phyloP scores from a whole-genome alignment of 1,284 basidiomycete species.

The Fomitopsis schrenkii region DNA sequence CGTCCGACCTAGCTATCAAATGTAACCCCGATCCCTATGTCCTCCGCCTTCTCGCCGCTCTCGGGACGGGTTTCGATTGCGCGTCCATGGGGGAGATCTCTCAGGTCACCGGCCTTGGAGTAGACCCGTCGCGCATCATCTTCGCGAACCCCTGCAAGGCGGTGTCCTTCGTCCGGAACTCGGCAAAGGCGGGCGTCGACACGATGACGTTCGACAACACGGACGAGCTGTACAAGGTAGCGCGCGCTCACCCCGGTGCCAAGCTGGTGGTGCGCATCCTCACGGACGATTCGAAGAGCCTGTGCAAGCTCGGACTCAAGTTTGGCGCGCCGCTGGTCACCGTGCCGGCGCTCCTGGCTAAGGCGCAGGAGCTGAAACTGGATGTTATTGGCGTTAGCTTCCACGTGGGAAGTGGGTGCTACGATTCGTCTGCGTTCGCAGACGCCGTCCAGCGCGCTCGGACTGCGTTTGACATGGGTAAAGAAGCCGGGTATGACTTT shows the following conservation, averaged over 20 bases:
- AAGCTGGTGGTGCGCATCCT: slow-evolving; percentile 93
- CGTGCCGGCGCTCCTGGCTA: slow-evolving; percentile 77
- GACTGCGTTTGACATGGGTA: slow-evolving; percentile 86
- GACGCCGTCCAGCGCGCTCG: slow-evolving; percentile 88
- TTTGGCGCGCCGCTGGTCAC: slow-evolving; percentile 90
- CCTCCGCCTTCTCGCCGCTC: slow-evolving; percentile 82
- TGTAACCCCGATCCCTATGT: slow-evolving; percentile 98
- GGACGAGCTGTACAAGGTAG: slow-evolving; percentile 97
- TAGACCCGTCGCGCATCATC: slow-evolving; percentile 81
- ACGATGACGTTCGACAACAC: slow-evolving; percentile 98
- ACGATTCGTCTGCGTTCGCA: slow-evolving; percentile 85
- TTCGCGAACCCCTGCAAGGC: slow-evolving; percentile 99
- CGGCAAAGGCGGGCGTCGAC: slow-evolving; percentile 76
- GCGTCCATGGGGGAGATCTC: slow-evolving; percentile 96
- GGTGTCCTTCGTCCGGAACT: slow-evolving; percentile 86
- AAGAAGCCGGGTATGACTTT: slow-evolving; percentile 80
- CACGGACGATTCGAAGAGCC: slow-evolving; percentile 93
- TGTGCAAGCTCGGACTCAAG: slow-evolving; percentile 94
- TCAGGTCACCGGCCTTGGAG: slow-evolving; percentile 73
- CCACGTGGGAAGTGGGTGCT: slow-evolving; percentile 97
- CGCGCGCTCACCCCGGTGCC: slow-evolving; percentile 77
- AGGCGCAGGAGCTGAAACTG: slow-evolving; percentile 78
- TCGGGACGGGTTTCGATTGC: slow-evolving; percentile 96
- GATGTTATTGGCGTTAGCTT: slow-evolving; percentile 96
- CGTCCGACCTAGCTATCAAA: slow-evolving; percentile 72